Percentiles rank a stretch among this genome's conserved stretches.
These are phyloP conservation scores for Scedosporium aurantiacum DNA, from an alignment of 2,329 filamentous ascomycete genomes.

Conservation along the genomic window DNA sequence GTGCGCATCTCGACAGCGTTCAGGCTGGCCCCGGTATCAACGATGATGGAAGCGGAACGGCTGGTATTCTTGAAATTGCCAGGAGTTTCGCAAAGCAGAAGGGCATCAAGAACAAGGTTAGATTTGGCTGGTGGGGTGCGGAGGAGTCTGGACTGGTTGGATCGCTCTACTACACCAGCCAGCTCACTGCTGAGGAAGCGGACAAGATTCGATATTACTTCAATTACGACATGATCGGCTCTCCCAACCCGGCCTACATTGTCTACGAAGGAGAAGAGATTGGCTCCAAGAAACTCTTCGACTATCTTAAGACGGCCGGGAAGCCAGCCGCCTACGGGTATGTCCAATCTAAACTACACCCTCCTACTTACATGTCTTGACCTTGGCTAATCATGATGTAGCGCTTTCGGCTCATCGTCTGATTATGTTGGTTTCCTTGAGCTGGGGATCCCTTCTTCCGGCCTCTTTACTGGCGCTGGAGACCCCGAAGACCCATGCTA, in stretches of 20 bases:
- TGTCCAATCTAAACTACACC: constrained; percentile 6
- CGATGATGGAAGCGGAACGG: constrained; percentile 28
- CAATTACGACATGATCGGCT: constrained; percentile 63
- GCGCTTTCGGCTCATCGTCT: constrained; percentile 24
- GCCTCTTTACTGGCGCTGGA: constrained; percentile 29
- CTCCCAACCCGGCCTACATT: constrained; percentile 24
- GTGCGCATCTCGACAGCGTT: constrained; percentile 29
- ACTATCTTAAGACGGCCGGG: constrained; percentile 24
- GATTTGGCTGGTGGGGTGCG: constrained; percentile 31
- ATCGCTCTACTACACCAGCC: constrained; percentile 27
- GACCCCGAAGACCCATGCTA: constrained; percentile 21
- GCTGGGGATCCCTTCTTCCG: constrained; percentile 27
- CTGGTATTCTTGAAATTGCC: constrained; percentile 26
- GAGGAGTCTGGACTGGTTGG: constrained; percentile 33
- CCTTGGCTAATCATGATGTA: constrained; percentile 9
- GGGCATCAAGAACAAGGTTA: constrained; percentile 30
- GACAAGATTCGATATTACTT: constrained; percentile 55
- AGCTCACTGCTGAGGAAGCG: constrained; percentile 23
- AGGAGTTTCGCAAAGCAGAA: constrained; percentile 25
- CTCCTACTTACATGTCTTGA: background rate
- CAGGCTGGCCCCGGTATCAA: constrained; percentile 28
- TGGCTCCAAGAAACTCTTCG: constrained; percentile 22
- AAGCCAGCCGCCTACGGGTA: constrained; percentile 21
- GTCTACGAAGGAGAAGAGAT: constrained; percentile 28
- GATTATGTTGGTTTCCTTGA: constrained; percentile 30